These are phyloP conservation scores for Cinnamomum chago DNA, from an alignment of 164 flowering plant genomes.

Conservation along the genomic window DNA sequence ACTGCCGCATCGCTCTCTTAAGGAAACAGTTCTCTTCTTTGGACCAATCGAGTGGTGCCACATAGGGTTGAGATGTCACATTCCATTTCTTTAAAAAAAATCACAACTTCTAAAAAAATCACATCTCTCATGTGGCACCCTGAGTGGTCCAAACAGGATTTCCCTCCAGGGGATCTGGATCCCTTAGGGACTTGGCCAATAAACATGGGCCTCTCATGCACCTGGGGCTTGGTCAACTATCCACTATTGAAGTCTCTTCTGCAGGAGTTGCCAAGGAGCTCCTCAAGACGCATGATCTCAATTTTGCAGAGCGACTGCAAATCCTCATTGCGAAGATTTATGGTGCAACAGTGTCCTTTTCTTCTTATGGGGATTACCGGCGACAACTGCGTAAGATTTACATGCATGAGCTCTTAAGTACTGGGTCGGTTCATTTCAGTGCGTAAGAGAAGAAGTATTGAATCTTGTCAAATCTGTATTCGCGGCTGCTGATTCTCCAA, in stretches of 20 bases:
- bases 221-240: conserved; percentile 1
- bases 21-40: no score
- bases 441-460: conserved; percentile 16
- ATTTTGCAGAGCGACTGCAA: conserved; percentile 8
- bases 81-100: no score
- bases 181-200: background rate
- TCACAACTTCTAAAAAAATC: no score
- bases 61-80: no score
- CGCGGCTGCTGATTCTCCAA: conserved; percentile 1
- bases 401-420: conserved; percentile 10
- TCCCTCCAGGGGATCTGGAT: no score
- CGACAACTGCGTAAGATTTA: conserved; percentile 13
- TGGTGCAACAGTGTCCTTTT: conserved; percentile 7
- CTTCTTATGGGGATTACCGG: conserved; percentile 20
- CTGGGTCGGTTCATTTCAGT: conserved; percentile 12
- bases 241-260: background rate
- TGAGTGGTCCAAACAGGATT: no score
- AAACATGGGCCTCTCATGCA: conserved; percentile 9
- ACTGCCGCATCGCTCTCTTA: background rate
- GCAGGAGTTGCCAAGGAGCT: conserved; percentile 10
- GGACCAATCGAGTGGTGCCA: no score
- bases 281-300: conserved; percentile 19
- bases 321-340: background rate
- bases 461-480: conserved; percentile 13
- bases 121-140: no score